These are phyloP conservation scores for Phaeosphaeriaceae sp. DNA, from an alignment of 2,329 filamentous ascomycete genomes.

Conservation along the genomic window DNA sequence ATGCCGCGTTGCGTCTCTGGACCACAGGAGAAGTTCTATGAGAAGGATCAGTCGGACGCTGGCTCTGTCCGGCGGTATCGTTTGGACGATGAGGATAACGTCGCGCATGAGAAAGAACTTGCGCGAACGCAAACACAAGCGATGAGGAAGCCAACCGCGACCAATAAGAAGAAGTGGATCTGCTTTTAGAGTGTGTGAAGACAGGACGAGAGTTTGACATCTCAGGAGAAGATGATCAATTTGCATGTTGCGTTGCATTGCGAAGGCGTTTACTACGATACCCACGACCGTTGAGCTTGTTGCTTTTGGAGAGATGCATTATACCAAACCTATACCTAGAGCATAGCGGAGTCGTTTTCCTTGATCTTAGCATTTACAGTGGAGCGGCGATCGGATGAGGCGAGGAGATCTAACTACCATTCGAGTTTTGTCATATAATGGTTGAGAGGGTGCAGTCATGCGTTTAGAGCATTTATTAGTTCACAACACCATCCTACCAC, in stretches of 20 bases:
- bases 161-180: slow-evolving; percentile 33
- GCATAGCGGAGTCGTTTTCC: neutral
- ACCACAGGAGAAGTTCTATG: slow-evolving; percentile 44
- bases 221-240: slow-evolving; percentile 6
- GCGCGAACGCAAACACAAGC: slow-evolving; percentile 18
- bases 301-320: slow-evolving; percentile 22
- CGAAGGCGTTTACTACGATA: slow-evolving; percentile 37
- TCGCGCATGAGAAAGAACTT: slow-evolving; percentile 28
- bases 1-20: slow-evolving; percentile 44
- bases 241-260: slow-evolving; percentile 30
- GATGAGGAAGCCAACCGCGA: slow-evolving; percentile 22
- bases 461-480: neutral
- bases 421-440: neutral
- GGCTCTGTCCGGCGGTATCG: slow-evolving; percentile 48
- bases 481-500: neutral
- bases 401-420: neutral
- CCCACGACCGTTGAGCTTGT: slow-evolving; percentile 32
- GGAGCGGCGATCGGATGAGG: neutral
- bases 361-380: neutral
- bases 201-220: slow-evolving; percentile 4
- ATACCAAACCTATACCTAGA: slow-evolving; percentile 8
- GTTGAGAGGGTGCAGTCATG: neutral
- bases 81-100: slow-evolving; percentile 36
- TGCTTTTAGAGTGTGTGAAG: slow-evolving; percentile 28
- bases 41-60: slow-evolving; percentile 43